Conservation (phyloP, 257 asterid genomes). For the Linaria vulgaris region DNA sequence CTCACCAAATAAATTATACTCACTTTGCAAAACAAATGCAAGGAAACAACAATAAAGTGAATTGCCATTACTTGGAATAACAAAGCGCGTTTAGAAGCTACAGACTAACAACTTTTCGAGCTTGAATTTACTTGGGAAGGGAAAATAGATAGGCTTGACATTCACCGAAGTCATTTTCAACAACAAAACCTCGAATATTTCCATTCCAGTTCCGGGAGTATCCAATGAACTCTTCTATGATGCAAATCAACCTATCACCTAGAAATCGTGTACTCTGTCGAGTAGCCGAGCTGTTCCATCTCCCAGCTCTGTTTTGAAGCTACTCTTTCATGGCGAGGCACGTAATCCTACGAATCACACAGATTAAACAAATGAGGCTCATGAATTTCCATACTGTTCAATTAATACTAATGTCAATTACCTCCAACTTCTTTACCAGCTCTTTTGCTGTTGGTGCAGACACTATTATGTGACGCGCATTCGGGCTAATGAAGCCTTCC, state of each 20-base stretch:
- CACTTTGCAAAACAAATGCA: too few relatives aligned
- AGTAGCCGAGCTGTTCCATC: slow-evolving; percentile 48
- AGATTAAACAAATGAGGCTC: not conserved
- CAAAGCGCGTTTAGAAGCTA: slow-evolving; percentile 41
- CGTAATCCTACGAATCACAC: slow-evolving; percentile 41
- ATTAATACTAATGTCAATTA: slow-evolving; percentile 20
- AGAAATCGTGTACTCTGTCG: slow-evolving; percentile 36
- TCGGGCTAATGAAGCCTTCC: slow-evolving; percentile 86
- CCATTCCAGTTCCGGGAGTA: slow-evolving; percentile 26
- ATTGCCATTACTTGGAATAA: slow-evolving; percentile 31
- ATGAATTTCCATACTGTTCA: not conserved
- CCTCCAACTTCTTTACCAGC: slow-evolving; percentile 89
- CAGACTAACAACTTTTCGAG: slow-evolving; percentile 30
- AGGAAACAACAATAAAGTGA: not conserved
- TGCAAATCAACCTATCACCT: slow-evolving; percentile 44
- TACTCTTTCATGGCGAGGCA: slow-evolving; percentile 55
- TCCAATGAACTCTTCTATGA: slow-evolving; percentile 28
- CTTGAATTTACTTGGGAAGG: slow-evolving; percentile 31
- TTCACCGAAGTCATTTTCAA: slow-evolving; percentile 21
- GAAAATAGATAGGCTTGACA: slow-evolving; percentile 24
- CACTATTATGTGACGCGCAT: slow-evolving; percentile 82
- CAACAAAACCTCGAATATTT: slow-evolving; percentile 42
- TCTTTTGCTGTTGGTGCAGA: slow-evolving; percentile 89
- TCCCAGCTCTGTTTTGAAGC: slow-evolving; percentile 64
- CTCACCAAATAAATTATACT: too few relatives aligned